These are phyloP conservation scores for Leccinum imitatum DNA, from an alignment of 768 basidiomycete species.

Conservation along the genomic window DNA sequence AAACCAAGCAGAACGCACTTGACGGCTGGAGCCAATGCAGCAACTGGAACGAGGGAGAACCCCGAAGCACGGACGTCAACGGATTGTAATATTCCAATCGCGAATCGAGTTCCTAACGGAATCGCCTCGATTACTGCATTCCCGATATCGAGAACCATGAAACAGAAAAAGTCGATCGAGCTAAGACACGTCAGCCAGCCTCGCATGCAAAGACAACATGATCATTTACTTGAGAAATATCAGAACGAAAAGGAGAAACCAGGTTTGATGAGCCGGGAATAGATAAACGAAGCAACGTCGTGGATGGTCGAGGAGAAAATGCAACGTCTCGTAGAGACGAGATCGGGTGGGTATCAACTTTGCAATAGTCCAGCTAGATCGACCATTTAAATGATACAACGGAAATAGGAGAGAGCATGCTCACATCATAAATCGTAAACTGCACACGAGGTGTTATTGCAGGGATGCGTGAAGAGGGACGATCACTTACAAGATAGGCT, in stretches of 20 bases:
- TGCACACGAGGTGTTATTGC: conserved; percentile 26
- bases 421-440: conserved; percentile 82
- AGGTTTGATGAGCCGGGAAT: conserved; percentile 92
- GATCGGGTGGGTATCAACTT: conserved; percentile 61
- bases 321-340: conserved; percentile 71
- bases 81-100: conserved; percentile 78
- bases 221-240: conserved; percentile 59
- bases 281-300: conserved; percentile 89
- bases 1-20: conserved; percentile 52
- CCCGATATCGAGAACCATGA: conserved; percentile 86
- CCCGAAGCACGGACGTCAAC: conserved; percentile 84
- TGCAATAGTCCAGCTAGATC: conserved; percentile 66
- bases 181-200: conserved; percentile 37
- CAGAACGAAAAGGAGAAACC: conserved; percentile 79
- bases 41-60: conserved; percentile 72
- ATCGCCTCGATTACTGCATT: conserved; percentile 67
- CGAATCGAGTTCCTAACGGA: conserved; percentile 66
- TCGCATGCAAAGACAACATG: background rate
- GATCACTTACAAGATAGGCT: conserved; percentile 82
- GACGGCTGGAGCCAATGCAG: conserved; percentile 82
- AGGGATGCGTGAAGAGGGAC: background rate
- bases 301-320: conserved; percentile 93
- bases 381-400: conserved; percentile 3
- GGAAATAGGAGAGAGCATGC: conserved; percentile 23
- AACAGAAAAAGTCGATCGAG: conserved; percentile 83